A percentile compares a stretch with the other conserved stretches of the same genome.
Conservation (phyloP, 2,329 filamentous ascomycete genomes). For the Xylariaceae sp. region DNA sequence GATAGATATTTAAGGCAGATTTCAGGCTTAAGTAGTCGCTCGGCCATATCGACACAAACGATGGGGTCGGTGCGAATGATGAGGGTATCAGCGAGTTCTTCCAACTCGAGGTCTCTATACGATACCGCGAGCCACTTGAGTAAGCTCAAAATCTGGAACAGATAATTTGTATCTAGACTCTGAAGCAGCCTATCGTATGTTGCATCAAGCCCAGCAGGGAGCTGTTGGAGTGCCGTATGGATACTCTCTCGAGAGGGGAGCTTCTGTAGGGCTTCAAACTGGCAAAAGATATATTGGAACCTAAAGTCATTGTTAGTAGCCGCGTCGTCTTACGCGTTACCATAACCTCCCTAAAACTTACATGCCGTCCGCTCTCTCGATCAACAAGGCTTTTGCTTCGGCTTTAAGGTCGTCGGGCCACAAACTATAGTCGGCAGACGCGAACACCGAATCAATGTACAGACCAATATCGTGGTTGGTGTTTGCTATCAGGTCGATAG, state of each 20-base stretch:
- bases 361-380: conserved; percentile 4
- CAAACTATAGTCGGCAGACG: background rate
- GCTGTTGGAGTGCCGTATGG: background rate
- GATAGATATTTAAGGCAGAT: background rate
- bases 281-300: conserved; percentile 9
- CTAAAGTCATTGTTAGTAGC: background rate
- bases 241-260: background rate
- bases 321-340: background rate
- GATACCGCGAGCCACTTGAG: conserved; percentile 8
- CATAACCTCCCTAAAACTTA: background rate
- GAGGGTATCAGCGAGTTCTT: background rate
- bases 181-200: conserved; percentile 5
- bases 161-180: background rate
- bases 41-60: background rate
- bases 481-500: background rate
- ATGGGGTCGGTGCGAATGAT: background rate
- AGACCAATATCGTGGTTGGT: background rate
- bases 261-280: background rate
- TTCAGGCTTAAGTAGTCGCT: background rate
- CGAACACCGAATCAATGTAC: background rate
- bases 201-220: background rate
- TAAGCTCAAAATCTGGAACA: background rate
- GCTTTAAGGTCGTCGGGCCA: background rate
- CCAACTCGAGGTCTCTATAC: background rate
- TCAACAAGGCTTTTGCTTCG: background rate